A percentile compares a stretch with the other conserved stretches of the same genome.
Evolutionary conservation across 108 stramenopile genomes (phyloP).

Genomic region (Ochromonas danica): DNA sequence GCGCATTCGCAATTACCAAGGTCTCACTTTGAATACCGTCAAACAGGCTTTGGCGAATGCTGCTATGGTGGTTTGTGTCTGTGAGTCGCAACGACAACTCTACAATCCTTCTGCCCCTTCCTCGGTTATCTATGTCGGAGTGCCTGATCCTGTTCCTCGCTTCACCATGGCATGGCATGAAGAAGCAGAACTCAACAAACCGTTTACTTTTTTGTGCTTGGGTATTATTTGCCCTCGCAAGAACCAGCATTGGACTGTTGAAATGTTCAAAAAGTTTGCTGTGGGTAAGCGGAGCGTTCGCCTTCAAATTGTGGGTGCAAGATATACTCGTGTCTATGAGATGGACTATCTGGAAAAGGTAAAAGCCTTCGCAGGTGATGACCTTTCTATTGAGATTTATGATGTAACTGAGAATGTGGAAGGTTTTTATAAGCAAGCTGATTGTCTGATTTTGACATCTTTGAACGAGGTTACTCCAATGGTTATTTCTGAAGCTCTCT

Average conservation of each 20-base stretch:
- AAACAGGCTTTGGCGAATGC: neutral
- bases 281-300: neutral
- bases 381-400: neutral
- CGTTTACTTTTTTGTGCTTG: neutral
- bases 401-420: slow-evolving; percentile 12
- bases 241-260: neutral
- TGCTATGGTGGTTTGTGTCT: neutral
- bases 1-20: neutral
- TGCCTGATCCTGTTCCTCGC: slow-evolving; percentile 3
- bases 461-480: slow-evolving; percentile 22
- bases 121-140: slow-evolving; percentile 2
- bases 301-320: slow-evolving; percentile 21
- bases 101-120: neutral
- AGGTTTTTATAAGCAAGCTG: neutral
- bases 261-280: slow-evolving; percentile 22
- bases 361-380: neutral
- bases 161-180: neutral
- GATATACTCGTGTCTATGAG: neutral
- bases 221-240: slow-evolving; percentile 24
- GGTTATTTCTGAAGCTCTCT: slow-evolving; percentile 3
- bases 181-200: neutral
- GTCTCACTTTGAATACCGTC: neutral
- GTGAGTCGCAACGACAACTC: slow-evolving; percentile 2
- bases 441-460: slow-evolving; percentile 3
- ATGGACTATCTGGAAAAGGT: slow-evolving; percentile 21